Evolutionary conservation across 1,284 basidiomycete genomes (phyloP).

Genomic region (Dichomitus squalens): DNA sequence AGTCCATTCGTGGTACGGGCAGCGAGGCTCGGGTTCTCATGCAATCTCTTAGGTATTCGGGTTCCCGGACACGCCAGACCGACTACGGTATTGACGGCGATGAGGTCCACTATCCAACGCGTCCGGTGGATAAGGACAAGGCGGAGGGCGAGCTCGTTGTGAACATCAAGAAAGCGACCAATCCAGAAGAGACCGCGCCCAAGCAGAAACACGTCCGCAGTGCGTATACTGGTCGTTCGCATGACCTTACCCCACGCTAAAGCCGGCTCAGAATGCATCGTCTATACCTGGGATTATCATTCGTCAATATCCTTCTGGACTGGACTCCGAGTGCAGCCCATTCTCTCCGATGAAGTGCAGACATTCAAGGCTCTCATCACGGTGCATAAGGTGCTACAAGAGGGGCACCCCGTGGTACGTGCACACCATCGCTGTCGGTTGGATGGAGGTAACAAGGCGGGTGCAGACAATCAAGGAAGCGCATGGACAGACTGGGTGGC

Average conservation of each 20-base stretch:
- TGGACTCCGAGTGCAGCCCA: slow-evolving; percentile 91
- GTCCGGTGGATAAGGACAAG: slow-evolving; percentile 96
- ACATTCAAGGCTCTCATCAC: slow-evolving; percentile 96
- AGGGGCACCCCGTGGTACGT: slow-evolving; percentile 90
- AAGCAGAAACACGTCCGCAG: slow-evolving; percentile 98
- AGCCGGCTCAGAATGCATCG: slow-evolving; percentile 78
- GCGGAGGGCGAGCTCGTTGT: slow-evolving; percentile 89
- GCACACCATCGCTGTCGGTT: not conserved
- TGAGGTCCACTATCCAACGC: slow-evolving; percentile 87
- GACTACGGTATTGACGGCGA: slow-evolving; percentile 75
- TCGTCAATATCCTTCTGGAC: slow-evolving; percentile 98
- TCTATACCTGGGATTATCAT: slow-evolving; percentile 98
- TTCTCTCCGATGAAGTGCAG: slow-evolving; percentile 92
- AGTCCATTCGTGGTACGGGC: not conserved
- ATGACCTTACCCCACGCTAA: not conserved
- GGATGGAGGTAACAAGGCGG: not conserved
- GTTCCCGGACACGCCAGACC: slow-evolving; percentile 32
- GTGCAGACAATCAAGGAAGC: slow-evolving; percentile 90
- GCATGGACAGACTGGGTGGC: slow-evolving; percentile 94
- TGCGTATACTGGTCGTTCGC: slow-evolving; percentile 48
- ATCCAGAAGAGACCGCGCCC: slow-evolving; percentile 87
- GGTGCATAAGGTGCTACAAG: slow-evolving; percentile 94
- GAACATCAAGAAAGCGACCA: slow-evolving; percentile 97
- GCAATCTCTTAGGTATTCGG: slow-evolving; percentile 32
- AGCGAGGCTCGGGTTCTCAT: not conserved